Percentiles rank a stretch among this genome's conserved stretches.
Conservation (phyloP, 2,329 filamentous ascomycete species). For the Microdochium trichocladiopsis region DNA sequence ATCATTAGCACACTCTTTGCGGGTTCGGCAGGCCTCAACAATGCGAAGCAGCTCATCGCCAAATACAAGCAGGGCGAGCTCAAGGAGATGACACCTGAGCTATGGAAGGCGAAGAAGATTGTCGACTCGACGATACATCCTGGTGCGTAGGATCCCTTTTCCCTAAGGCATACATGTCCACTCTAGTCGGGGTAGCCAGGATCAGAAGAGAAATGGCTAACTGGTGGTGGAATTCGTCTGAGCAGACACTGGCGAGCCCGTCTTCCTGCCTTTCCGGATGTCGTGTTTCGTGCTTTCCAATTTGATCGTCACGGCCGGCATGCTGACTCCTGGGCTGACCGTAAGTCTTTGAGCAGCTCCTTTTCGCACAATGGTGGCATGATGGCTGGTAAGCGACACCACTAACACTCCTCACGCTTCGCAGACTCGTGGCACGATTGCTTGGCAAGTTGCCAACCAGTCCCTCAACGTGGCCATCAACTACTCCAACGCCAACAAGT, state of each 20-base stretch:
- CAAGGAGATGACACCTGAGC: conserved; percentile 74
- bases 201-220: conserved; percentile 1
- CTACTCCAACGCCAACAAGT: conserved; percentile 96
- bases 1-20: conserved; percentile 73
- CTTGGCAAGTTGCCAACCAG: conserved; percentile 95
- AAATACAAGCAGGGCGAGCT: conserved; percentile 83
- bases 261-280: conserved; percentile 96
- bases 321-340: conserved; percentile 84
- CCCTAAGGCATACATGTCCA: no score
- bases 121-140: conserved; percentile 95
- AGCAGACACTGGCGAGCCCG: conserved; percentile 82
- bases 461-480: conserved; percentile 98
- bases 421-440: conserved; percentile 76
- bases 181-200: neutral
- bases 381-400: no score
- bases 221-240: conserved; percentile 6
- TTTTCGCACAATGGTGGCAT: neutral
- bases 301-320: conserved; percentile 88
- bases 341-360: conserved; percentile 34
- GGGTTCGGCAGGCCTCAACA: conserved; percentile 68
- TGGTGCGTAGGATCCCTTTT: conserved; percentile 47
- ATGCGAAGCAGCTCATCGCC: conserved; percentile 75
- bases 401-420: neutral
- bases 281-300: conserved; percentile 92
- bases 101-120: conserved; percentile 96